These are phyloP conservation scores for Gossypioides kirkii DNA, from an alignment of 345 rosid genomes.

Conservation along the genomic window DNA sequence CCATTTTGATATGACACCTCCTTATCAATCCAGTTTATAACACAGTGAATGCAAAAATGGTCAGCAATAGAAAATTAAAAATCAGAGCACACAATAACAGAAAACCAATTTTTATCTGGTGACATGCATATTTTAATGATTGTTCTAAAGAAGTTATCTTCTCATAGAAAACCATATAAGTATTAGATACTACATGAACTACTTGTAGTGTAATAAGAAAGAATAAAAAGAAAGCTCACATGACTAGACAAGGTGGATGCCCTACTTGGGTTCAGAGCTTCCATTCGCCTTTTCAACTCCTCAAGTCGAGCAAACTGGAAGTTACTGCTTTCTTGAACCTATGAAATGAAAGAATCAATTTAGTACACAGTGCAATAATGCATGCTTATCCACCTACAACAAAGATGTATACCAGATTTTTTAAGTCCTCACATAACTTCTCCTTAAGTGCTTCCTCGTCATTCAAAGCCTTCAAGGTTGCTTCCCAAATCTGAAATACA, in stretches of 20 bases:
- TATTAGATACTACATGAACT: neutral
- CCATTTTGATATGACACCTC: neutral
- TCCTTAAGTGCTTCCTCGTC: conserved; percentile 80
- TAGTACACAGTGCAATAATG: neutral
- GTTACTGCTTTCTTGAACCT: conserved; percentile 85
- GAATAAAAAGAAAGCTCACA: conserved; percentile 37
- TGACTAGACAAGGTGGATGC: conserved; percentile 34
- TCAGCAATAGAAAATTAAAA: conserved; percentile 1
- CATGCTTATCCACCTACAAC: conserved; percentile 3
- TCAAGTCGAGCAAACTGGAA: conserved; percentile 69
- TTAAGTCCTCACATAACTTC: conserved; percentile 79
- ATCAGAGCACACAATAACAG: neutral
- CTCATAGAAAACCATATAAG: neutral
- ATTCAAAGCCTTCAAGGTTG: conserved; percentile 52
- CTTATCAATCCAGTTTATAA: neutral
- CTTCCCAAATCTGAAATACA: conserved; percentile 56
- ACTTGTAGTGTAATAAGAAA: neutral
- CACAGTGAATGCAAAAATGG: neutral
- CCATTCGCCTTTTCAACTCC: conserved; percentile 70
- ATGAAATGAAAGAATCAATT: conserved; percentile 5
- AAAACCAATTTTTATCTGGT: neutral
- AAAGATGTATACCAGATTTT: conserved; percentile 51
- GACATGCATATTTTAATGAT: neutral
- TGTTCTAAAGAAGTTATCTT: neutral
- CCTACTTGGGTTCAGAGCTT: conserved; percentile 68